Conservation (phyloP, 2,329 filamentous ascomycete species). For the Phialophora macrospora region DNA sequence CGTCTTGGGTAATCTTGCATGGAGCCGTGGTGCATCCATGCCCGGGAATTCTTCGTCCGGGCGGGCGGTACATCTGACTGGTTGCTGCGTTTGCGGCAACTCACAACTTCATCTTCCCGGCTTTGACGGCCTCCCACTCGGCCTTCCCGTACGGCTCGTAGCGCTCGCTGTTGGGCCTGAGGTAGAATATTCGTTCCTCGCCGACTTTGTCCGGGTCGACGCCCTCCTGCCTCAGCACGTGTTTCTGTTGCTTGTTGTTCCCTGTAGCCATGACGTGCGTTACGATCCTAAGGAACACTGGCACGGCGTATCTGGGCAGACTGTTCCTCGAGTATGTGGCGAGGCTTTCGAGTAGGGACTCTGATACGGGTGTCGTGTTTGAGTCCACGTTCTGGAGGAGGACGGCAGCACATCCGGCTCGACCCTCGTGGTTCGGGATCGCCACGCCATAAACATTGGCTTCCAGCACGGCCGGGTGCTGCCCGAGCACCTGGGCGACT, state of each 20-base stretch:
- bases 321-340: slow-evolving; percentile 50
- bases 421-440: slow-evolving; percentile 69
- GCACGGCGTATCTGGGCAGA: slow-evolving; percentile 75
- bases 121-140: slow-evolving; percentile 72
- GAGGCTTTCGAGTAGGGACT: slow-evolving; percentile 31
- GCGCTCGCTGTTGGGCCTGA: slow-evolving; percentile 58
- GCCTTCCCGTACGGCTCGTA: slow-evolving; percentile 70
- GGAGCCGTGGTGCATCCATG: too few relatives aligned
- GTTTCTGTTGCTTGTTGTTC: slow-evolving; percentile 89
- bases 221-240: slow-evolving; percentile 71
- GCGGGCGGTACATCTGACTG: not conserved
- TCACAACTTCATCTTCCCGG: slow-evolving; percentile 72
- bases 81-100: not conserved
- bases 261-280: slow-evolving; percentile 71
- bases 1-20: not conserved
- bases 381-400: slow-evolving; percentile 44
- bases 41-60: not conserved
- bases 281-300: slow-evolving; percentile 75
- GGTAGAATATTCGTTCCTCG: slow-evolving; percentile 67
- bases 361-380: slow-evolving; percentile 19
- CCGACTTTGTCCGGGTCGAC: slow-evolving; percentile 66
- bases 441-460: slow-evolving; percentile 72
- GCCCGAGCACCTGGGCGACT: slow-evolving; percentile 67
- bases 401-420: slow-evolving; percentile 66
- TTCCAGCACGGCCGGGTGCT: slow-evolving; percentile 55